Conservation (phyloP, 345 rosid genomes). For the Boechera stricta region DNA sequence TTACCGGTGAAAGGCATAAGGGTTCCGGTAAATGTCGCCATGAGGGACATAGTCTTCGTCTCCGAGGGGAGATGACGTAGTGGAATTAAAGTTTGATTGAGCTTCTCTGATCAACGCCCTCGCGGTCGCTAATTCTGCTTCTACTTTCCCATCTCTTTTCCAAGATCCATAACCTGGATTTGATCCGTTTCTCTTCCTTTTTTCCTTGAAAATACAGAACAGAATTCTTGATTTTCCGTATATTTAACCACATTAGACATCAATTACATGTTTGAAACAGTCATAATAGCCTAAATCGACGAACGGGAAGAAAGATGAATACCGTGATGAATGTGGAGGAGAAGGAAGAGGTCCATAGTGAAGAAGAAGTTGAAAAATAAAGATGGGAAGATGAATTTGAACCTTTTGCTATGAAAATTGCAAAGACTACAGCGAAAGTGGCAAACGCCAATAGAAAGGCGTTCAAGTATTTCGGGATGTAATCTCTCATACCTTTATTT, state of each 20-base stretch:
- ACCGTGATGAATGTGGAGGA: slow-evolving; percentile 37
- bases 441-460: slow-evolving; percentile 44
- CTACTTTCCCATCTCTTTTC: slow-evolving; percentile 48
- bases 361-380: slow-evolving; percentile 42
- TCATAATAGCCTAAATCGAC: not conserved
- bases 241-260: not conserved
- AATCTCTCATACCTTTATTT: slow-evolving; percentile 34
- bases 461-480: slow-evolving; percentile 43
- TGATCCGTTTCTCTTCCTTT: slow-evolving; percentile 36
- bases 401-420: slow-evolving; percentile 39
- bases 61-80: slow-evolving; percentile 23
- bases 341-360: slow-evolving; percentile 42
- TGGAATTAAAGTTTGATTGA: slow-evolving; percentile 21
- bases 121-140: slow-evolving; percentile 53
- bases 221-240: not conserved
- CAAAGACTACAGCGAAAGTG: slow-evolving; percentile 34
- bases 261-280: not conserved
- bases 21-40: slow-evolving; percentile 57
- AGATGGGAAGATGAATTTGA: slow-evolving; percentile 38
- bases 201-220: slow-evolving; percentile 30
- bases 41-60: slow-evolving; percentile 55
- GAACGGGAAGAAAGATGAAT: not conserved
- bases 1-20: slow-evolving; percentile 62
- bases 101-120: slow-evolving; percentile 62
- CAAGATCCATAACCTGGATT: slow-evolving; percentile 9